Base-by-base conservation (phyloP, 2,329 filamentous ascomycete genomes). In the Chaetomium sp. region DNA sequence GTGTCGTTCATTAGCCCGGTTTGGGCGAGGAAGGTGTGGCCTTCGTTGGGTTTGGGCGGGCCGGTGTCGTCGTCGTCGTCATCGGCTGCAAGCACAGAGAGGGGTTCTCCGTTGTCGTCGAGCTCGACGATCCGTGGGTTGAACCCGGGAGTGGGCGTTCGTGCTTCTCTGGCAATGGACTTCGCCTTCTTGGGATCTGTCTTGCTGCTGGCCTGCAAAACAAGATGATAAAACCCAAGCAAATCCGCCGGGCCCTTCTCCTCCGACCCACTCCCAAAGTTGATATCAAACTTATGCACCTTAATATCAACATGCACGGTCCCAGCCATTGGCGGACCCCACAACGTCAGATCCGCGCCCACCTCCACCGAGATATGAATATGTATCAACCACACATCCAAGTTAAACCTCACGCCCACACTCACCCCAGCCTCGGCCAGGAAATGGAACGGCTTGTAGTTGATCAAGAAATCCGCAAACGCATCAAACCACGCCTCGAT, bases 391-490 rank as follows among this genome's bases (percentile, higher is more conserved):
- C 10, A n/a, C 8, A 50, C 10, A 9, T 35, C 27, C 11, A 50
- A 12, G 37, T 42, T 42, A 32, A 42, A 50, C 6, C 37, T 12
- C 10, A 42, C 38, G 3, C 48, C 48, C 5, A 42, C 38, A 32
- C 27, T 19, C 6, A 50, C 38, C 3, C 37, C 48, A 4, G 35
- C 48, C 27, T 42, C 48, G 37, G 38, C 38, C 6, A 14, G n/a
- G 38, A 42, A 50, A n/a, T 50, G 27, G 34, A 52, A 19, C 19
- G 50, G 50, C n/a, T 45, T 33, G 41, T 36, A 35, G 41, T 52
- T 45, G 41, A 52, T 45, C 6, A 52, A 14, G 19, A 52, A 52
- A 42, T 52, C 50, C 14, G 50, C 50, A 9, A 36, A 35, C 27
- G 42, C 50, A n/a, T 44, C 42, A 35, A 52, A 44, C 34, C 33